Base-by-base conservation (phyloP, 371 early-diverging fungal species). In the Enteropsectra breve region DNA sequence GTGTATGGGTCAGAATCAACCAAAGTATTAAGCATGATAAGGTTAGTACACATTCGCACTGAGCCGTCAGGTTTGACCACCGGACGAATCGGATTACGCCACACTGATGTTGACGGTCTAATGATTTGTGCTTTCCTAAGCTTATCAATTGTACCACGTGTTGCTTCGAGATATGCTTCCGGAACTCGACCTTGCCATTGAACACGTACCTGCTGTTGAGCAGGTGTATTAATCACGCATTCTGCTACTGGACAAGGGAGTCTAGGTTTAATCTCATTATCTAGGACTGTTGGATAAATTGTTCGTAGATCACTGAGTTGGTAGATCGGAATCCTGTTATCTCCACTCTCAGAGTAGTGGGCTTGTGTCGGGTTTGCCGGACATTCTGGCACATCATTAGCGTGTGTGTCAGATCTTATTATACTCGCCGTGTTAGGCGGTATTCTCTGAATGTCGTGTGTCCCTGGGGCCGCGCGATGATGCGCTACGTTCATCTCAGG, bases 31-130 rank as follows among this genome's bases (percentile, higher is more conserved):
- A 74, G 49, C 46, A 6, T 15, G 13, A 40, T 59, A 13, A 72
- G 32, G 66, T 74, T 56, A 36, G 40, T 36, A 21, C 37, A 18
- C 8, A 69, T 18, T 66, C 74, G 52, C 24, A 69, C 21, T 26
- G 45, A 33, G 1, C 66, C 70, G 58, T 65, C 36, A 36, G 1
- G 0, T 45, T 74, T 69, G 23, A n/a, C 1, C 15, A 65, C 53
- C 37, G 61, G 46, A 36, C 32, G 45, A 26, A 65, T 36, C 23
- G 26, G 46, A 23, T 55, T 68, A 21, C 33, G 11, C 73, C 73
- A 66, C 1, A 24, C 11, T 15, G 63, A 68, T n/a, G 23, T 63
- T 5, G 46, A 49, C 58, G 37, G 26, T 40, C 50, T 56, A 34
- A 73, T 64, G 26, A 72, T 50, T 1, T 57, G 28, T 0, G 3